Conservation (phyloP, 1,284 basidiomycete genomes). For the Ceratobasidium sp. region DNA sequence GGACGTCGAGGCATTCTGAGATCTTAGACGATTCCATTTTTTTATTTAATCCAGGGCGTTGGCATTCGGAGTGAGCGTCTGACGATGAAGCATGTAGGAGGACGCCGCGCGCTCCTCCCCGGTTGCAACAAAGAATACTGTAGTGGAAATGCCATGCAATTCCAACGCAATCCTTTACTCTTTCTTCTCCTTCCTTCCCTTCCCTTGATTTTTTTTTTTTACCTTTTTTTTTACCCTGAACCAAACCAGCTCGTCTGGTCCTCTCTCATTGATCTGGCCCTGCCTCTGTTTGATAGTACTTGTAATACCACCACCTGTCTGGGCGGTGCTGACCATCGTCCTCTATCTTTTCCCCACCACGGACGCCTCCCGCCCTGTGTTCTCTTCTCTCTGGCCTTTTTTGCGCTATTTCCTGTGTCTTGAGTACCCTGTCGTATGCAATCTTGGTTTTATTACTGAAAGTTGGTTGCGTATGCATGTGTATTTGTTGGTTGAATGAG, state of each 20-base stretch:
- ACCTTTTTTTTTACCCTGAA: slow-evolving; percentile 7
- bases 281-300: slow-evolving; percentile 17
- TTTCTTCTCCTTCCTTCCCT: slow-evolving; percentile 9
- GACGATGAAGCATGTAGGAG: slow-evolving; percentile 36
- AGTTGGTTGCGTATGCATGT: slow-evolving; percentile 9
- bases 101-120: slow-evolving; percentile 37
- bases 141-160: slow-evolving; percentile 20
- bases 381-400: slow-evolving; percentile 7
- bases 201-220: slow-evolving; percentile 13
- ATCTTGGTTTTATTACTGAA: slow-evolving; percentile 26
- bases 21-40: slow-evolving; percentile 7
- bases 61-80: slow-evolving; percentile 23
- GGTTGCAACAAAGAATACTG: slow-evolving; percentile 29
- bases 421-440: slow-evolving; percentile 23
- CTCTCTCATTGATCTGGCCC: slow-evolving; percentile 11
- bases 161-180: slow-evolving; percentile 34
- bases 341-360: slow-evolving; percentile 2
- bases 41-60: slow-evolving; percentile 17
- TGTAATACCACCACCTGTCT: slow-evolving; percentile 28
- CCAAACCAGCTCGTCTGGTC: neutral
- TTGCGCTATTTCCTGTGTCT: slow-evolving; percentile 12
- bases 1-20: slow-evolving; percentile 63
- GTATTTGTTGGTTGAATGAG: slow-evolving; percentile 1
- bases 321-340: neutral
- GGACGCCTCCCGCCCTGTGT: slow-evolving; percentile 21